Base-by-base conservation (phyloP, 2,329 filamentous ascomycete species). In the Curvularia spicifera region DNA sequence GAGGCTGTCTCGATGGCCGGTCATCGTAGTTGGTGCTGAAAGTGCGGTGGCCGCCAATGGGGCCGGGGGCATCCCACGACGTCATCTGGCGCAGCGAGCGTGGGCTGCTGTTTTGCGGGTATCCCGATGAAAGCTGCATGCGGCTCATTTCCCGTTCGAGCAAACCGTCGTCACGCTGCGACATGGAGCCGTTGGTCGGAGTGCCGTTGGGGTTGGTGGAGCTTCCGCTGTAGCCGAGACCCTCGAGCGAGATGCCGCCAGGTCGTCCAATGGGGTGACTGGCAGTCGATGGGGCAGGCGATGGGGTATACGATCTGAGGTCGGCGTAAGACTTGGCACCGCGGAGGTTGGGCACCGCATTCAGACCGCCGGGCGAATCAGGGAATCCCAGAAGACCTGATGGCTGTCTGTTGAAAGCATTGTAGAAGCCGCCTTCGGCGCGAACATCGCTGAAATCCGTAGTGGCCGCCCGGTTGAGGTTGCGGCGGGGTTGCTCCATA, bases 291-390 rank as follows among this genome's bases (percentile, higher is more conserved):
- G 89, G 89, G 3, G 91, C 94, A 5, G 95, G 94, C 68, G 94
- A 98, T 10, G 94, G 94, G 15, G 93, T 97, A 79, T 96, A 97
- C 1, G 93, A 96, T 64, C 94, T 90, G 63, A 99, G 81, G 74
- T 99, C 95, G 35, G 94, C 95, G 75, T 97, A 97, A 50, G 94
- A 98, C 82, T 98, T 98, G 61, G 94, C 95, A 28, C 91, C 91
- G 43, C 95, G 89, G 35, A 99, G 86, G 71, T 94, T 94, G 73
- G 91, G 86, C 56, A 83, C 89, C 47, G 90, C 86, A 31, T 88
- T 88, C 58, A 88, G 82, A 49, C 84, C 84, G 44, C 80, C 71
- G 6, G 86, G 91, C 71, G 91, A 93, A 65, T 91, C 91, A n/a
- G 93, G 88, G 73, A 80, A 80, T 12, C 93, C 91, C 37, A 98